Base-by-base conservation (phyloP, 208 protist genomes). In the Trypanosoma lewisi region DNA sequence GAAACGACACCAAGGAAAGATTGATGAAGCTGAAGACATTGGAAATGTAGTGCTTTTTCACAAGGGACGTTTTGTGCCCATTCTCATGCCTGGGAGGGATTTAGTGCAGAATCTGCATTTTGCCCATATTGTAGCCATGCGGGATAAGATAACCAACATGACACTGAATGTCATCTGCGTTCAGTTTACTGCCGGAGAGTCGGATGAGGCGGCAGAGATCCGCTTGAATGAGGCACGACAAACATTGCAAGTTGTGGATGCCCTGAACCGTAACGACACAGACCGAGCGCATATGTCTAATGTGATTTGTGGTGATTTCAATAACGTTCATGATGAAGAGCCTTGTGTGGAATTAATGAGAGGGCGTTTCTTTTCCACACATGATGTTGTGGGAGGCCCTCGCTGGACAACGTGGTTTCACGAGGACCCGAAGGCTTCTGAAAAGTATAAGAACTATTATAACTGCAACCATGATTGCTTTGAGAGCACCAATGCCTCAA, bases 41-140 rank as follows among this genome's bases (percentile, higher is more conserved):
- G 88, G 88, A 60, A 94, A 94, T 53, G 88, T 90, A 27, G 30
- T 94, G 0, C 48, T 91, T 8, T 94, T 94, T 67, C 88, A 94
- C 81, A 94, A 94, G 71, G 76, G 83, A 31, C 77, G 88, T 36
- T 94, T 94, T 64, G 74, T 88, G 12, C 88, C 88, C 0, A 65
- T 87, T 33, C 73, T 94, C 63, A 91, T 91, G 80, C 75, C 80
- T 0, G 88, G 88, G 5, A 76, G 75, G 28, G 88, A 94, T 31
- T 47, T 87, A 21, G 77, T 73, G 33, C 63, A 67, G 0, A 59
- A 78, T 39, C 80, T 87, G 9, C 85, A 91, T 49, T 94, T 91
- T 78, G 84, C 63, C 12, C 84, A 94, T 57, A 76, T 94, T 31
- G 77, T 75, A 2, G 66, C 67, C 28, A 75, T 94, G 75, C 84